Conservation (phyloP, 345 rosid genomes). For the Populus pruinosa region DNA sequence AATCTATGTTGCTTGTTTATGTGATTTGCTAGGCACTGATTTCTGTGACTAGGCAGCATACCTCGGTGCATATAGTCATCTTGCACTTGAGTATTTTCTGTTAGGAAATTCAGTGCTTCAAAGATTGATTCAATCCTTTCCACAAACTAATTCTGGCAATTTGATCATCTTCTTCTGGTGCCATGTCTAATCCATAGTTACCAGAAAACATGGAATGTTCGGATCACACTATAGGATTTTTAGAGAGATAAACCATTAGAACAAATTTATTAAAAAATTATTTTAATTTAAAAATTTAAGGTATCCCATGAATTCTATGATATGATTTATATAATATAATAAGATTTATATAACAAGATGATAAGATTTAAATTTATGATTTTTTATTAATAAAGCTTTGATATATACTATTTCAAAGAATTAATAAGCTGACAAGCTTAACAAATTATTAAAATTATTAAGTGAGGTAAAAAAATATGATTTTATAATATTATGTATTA, state of each 20-base stretch:
- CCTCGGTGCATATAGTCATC: background rate
- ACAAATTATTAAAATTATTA: too few relatives aligned
- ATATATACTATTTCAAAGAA: accelerated
- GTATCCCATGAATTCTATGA: accelerated
- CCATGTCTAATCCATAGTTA: background rate
- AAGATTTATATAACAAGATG: too few relatives aligned
- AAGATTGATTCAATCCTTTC: background rate
- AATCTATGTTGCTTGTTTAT: background rate
- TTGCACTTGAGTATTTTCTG: background rate
- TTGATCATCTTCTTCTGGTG: background rate
- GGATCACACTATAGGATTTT: background rate
- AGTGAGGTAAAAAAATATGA: too few relatives aligned
- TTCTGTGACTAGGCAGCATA: background rate
- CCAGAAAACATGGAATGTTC: background rate
- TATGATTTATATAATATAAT: too few relatives aligned
- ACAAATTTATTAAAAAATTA: too few relatives aligned
- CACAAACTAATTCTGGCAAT: background rate
- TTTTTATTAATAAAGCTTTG: too few relatives aligned
- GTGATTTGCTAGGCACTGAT: background rate
- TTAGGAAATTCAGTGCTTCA: background rate
- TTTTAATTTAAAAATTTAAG: too few relatives aligned
- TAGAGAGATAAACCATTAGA: too few relatives aligned
- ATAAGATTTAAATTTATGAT: too few relatives aligned
- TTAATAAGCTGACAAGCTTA: too few relatives aligned
- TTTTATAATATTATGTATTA: too few relatives aligned